Percentiles rank a stretch among this genome's conserved stretches.
Evolutionary conservation across 2,329 filamentous ascomycete genomes (phyloP).

Genomic region (Cercospora sesami): DNA sequence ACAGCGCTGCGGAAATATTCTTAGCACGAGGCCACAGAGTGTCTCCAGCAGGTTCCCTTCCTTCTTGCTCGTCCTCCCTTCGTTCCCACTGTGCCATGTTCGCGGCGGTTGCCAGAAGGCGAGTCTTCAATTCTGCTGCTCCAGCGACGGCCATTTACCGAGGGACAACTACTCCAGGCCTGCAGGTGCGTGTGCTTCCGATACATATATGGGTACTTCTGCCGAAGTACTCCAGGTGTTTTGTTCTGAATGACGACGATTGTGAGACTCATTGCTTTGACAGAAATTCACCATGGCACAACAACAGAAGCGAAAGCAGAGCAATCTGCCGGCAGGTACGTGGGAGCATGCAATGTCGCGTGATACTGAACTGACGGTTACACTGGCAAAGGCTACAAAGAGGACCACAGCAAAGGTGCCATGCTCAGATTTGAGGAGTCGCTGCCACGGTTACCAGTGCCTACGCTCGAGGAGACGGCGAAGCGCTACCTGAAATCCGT

Average conservation of each 20-base stretch:
- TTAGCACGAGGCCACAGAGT: conserved; percentile 1
- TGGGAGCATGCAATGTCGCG: conserved; percentile 10
- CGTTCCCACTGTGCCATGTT: conserved; percentile 28
- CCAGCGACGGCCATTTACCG: conserved; percentile 24
- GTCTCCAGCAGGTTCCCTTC: conserved; percentile 6
- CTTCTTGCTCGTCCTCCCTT: conserved; percentile 3
- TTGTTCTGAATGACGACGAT: not conserved
- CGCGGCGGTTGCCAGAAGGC: conserved; percentile 29
- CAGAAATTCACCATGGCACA: conserved; percentile 36
- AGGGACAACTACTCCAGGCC: conserved; percentile 27
- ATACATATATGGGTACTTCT: conserved; percentile 2
- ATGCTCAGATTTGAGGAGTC: conserved; percentile 86
- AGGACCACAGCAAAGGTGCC: conserved; percentile 74
- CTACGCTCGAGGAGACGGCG: conserved; percentile 78
- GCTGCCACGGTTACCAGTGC: conserved; percentile 76
- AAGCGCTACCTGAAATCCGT: conserved; percentile 78
- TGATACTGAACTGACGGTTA: not conserved
- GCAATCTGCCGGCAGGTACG: conserved; percentile 50
- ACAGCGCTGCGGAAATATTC: conserved; percentile 7
- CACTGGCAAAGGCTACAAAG: conserved; percentile 65
- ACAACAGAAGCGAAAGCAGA: conserved; percentile 45
- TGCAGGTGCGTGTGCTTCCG: conserved; percentile 12
- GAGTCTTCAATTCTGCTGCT: conserved; percentile 27
- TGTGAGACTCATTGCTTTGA: not conserved
- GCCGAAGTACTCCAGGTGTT: not conserved